Conservation (phyloP, 495 filamentous ascomycete genomes). For the Daldinia childiae region DNA sequence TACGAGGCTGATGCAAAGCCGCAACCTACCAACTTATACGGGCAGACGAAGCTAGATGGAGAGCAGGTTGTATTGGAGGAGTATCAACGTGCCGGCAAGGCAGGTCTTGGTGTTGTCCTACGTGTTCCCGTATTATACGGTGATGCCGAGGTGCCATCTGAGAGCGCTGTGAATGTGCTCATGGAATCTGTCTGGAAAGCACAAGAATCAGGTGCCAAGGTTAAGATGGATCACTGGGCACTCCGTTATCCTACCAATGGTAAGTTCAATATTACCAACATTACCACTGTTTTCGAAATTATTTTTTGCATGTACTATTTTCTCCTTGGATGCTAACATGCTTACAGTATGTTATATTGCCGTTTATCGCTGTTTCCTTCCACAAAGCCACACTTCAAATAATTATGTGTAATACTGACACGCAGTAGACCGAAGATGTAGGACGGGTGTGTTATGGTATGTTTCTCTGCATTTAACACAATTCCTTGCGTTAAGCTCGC, state of each 20-base stretch:
- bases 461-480: constrained; percentile 18
- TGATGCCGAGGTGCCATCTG: constrained; percentile 65
- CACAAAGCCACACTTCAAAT: background rate
- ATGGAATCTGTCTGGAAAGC: constrained; percentile 77
- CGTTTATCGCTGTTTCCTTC: background rate
- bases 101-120: constrained; percentile 72
- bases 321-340: constrained; percentile 15
- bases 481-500: background rate
- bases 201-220: constrained; percentile 63
- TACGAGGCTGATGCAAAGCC: constrained; percentile 73
- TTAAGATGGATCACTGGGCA: constrained; percentile 92
- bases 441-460: constrained; percentile 74
- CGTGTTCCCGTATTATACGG: constrained; percentile 93
- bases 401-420: constrained; percentile 5
- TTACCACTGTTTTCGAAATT: background rate
- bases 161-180: constrained; percentile 86
- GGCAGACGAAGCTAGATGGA: constrained; percentile 86
- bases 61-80: constrained; percentile 75
- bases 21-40: constrained; percentile 84
- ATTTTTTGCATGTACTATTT: background rate
- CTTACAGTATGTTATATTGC: constrained; percentile 17
- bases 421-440: constrained; percentile 77
- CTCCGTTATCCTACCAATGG: constrained; percentile 80
- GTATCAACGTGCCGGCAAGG: constrained; percentile 59
- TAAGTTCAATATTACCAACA: constrained; percentile 20